Evolutionary conservation across 805 yeast genomes (phyloP).

Genomic region (Saccharomycopsis guyanensis): DNA sequence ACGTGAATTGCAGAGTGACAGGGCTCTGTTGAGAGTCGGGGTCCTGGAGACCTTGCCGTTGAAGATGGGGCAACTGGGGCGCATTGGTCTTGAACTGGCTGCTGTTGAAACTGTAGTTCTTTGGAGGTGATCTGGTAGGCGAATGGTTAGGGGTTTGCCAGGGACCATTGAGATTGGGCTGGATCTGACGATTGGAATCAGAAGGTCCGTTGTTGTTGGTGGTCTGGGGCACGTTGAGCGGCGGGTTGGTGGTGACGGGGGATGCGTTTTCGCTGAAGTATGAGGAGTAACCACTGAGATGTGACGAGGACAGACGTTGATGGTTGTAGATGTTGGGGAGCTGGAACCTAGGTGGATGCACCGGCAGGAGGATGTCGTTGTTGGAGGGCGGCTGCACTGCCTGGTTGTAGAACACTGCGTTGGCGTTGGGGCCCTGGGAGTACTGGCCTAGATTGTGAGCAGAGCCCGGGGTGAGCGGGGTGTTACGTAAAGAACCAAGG

Average conservation of each 20-base stretch:
- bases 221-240: too few relatives aligned
- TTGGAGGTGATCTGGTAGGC: constrained; percentile 12
- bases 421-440: constrained; percentile 4
- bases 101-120: constrained; percentile 3
- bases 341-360: constrained; percentile 9
- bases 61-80: not conserved
- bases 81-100: not conserved
- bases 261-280: constrained; percentile 4
- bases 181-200: not conserved
- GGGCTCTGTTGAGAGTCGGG: constrained; percentile 20
- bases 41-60: constrained; percentile 21
- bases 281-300: constrained; percentile 6
- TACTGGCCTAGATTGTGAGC: not conserved
- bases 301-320: constrained; percentile 5
- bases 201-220: not conserved
- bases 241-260: constrained; percentile 9
- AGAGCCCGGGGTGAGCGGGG: constrained; percentile 19
- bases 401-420: constrained; percentile 4
- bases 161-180: not conserved
- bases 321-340: constrained; percentile 4
- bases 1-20: not conserved
- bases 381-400: constrained; percentile 5
- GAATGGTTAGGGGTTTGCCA: constrained; percentile 18
- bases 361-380: constrained; percentile 13
- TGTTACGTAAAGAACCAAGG: constrained; percentile 15